A percentile compares a stretch with the other conserved stretches of the same genome.
Conservation (phyloP, 352 stramenopile genomes). For the Thraustotheca clavata region DNA sequence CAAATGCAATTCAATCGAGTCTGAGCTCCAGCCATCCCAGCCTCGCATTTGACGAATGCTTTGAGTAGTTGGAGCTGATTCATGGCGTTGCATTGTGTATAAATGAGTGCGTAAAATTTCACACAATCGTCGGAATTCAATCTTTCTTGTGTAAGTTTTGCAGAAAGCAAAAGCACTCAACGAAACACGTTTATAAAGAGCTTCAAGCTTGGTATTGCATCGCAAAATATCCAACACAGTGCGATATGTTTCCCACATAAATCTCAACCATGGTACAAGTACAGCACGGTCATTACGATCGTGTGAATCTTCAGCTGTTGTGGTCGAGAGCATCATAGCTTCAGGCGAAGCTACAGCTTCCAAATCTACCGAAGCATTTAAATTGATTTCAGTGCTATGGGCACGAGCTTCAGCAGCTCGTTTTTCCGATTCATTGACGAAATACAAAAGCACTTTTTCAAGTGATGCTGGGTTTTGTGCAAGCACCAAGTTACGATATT, state of each 20-base stretch:
- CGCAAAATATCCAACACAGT: slow-evolving; percentile 97
- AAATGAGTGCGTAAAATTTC: slow-evolving; percentile 97
- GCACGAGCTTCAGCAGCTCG: slow-evolving; percentile 82
- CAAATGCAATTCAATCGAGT: slow-evolving; percentile 94
- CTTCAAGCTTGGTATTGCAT: slow-evolving; percentile 90
- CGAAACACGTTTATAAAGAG: slow-evolving; percentile 66
- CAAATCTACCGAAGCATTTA: slow-evolving; percentile 79
- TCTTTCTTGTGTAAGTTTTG: slow-evolving; percentile 85
- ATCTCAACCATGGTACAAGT: slow-evolving; percentile 90
- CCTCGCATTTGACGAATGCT: slow-evolving; percentile 84
- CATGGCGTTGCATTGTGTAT: slow-evolving; percentile 91
- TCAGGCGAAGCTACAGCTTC: slow-evolving; percentile 92
- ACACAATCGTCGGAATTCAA: slow-evolving; percentile 95
- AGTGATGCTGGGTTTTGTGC: slow-evolving; percentile 92
- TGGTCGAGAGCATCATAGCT: slow-evolving; percentile 94
- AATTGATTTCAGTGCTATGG: slow-evolving; percentile 79
- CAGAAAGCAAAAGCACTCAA: slow-evolving; percentile 80
- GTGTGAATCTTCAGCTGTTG: slow-evolving; percentile 92
- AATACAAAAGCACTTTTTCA: slow-evolving; percentile 91
- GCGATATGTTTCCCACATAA: slow-evolving; percentile 98
- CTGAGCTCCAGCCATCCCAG: slow-evolving; percentile 94
- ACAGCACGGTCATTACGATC: slow-evolving; percentile 93
- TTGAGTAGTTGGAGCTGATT: slow-evolving; percentile 51
- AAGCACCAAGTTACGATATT: slow-evolving; percentile 95
- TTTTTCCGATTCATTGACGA: slow-evolving; percentile 83